phyloP scores from a whole-genome alignment of 495 filamentous ascomycete species.

The Baudoinia panamericana region DNA sequence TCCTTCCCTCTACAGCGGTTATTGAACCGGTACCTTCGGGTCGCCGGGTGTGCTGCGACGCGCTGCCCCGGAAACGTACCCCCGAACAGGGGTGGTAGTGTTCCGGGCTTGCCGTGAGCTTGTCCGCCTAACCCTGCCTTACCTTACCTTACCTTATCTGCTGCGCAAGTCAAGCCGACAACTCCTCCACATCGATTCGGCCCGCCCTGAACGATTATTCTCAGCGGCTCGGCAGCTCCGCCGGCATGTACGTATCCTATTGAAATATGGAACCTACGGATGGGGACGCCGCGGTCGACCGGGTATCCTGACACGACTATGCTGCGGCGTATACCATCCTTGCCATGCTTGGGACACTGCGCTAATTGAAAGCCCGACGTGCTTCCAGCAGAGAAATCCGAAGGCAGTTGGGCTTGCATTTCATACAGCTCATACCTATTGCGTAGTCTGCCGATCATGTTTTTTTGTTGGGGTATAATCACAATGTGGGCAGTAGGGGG shows the following conservation, averaged over 20 bases:
- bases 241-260: slow-evolving; percentile 23
- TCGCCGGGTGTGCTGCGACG: no score
- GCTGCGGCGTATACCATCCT: slow-evolving; percentile 24
- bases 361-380: slow-evolving; percentile 23
- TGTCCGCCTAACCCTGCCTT: neutral
- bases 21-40: no score
- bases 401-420: slow-evolving; percentile 20
- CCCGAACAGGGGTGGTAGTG: slow-evolving; percentile 24
- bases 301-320: slow-evolving; percentile 27
- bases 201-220: slow-evolving; percentile 29
- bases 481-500: slow-evolving; percentile 26
- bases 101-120: slow-evolving; percentile 26
- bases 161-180: no score
- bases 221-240: slow-evolving; percentile 28
- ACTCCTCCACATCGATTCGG: no score
- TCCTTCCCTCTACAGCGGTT: slow-evolving; percentile 19
- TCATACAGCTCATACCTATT: slow-evolving; percentile 22
- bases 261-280: slow-evolving; percentile 25
- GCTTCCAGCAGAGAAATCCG: slow-evolving; percentile 25
- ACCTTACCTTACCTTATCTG: no score
- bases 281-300: slow-evolving; percentile 24
- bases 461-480: slow-evolving; percentile 24
- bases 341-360: slow-evolving; percentile 16
- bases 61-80: neutral
- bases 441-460: slow-evolving; percentile 20